phyloP scores from a whole-genome alignment of 1,284 basidiomycete genomes.

The Tetrapyrgos nigripes region DNA sequence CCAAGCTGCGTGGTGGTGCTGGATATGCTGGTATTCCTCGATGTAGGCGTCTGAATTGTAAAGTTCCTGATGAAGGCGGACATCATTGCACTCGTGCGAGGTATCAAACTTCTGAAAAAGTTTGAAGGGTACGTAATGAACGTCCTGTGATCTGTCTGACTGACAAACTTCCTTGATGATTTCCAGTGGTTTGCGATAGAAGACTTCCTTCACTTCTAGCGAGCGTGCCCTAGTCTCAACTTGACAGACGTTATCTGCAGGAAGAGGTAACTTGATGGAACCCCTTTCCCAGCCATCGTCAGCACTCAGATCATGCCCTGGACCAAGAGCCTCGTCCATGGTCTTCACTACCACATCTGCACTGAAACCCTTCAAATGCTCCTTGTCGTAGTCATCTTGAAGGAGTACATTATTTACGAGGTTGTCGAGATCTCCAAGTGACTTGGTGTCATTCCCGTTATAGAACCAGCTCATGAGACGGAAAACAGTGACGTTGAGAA shows the following conservation, averaged over 20 bases:
- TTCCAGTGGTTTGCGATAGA: slow-evolving; percentile 28
- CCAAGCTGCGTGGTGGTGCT: background rate
- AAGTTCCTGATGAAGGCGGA: background rate
- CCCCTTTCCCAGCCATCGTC: background rate
- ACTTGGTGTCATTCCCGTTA: background rate
- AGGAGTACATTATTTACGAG: too few relatives aligned
- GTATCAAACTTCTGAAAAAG: slow-evolving; percentile 7
- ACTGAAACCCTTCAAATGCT: too few relatives aligned
- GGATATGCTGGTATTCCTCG: slow-evolving; percentile 3
- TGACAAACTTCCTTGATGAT: slow-evolving; percentile 33
- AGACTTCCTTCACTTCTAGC: slow-evolving; percentile 32
- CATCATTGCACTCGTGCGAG: background rate
- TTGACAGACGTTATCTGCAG: background rate
- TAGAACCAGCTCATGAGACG: slow-evolving; percentile 13
- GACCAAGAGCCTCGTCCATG: slow-evolving; percentile 3
- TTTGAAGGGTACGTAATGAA: slow-evolving; percentile 39
- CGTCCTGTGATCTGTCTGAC: slow-evolving; percentile 25
- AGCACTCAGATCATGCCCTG: too few relatives aligned
- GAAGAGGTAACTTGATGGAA: background rate
- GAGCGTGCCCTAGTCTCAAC: background rate
- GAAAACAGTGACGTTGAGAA: slow-evolving; percentile 1
- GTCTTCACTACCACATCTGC: background rate
- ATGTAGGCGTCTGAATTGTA: slow-evolving; percentile 6
- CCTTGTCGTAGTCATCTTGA: too few relatives aligned
- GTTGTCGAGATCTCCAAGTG: background rate